phyloP scores from a whole-genome alignment of 1,139 yeast genomes.

The Magnusiomyces ingens region DNA sequence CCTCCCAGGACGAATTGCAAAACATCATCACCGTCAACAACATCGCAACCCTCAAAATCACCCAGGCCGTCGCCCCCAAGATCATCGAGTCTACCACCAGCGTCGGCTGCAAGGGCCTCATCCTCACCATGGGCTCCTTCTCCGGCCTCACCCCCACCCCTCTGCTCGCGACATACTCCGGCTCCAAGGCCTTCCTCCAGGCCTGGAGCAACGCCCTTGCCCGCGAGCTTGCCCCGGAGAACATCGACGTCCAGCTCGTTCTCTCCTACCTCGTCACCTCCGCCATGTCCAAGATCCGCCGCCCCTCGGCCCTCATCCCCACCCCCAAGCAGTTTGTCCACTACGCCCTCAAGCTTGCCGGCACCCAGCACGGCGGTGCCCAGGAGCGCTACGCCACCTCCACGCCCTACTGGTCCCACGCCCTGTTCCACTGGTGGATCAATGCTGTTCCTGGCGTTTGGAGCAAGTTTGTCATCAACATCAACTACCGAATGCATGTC shows the following conservation, averaged over 20 bases:
- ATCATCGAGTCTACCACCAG: conserved; percentile 49
- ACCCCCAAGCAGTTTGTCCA: conserved; percentile 72
- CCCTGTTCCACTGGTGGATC: conserved; percentile 80
- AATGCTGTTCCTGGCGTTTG: conserved; percentile 77
- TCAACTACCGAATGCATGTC: conserved; percentile 73
- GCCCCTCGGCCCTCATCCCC: conserved; percentile 70
- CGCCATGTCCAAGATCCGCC: conserved; percentile 89
- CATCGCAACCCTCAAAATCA: conserved; percentile 74
- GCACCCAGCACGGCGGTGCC: conserved; percentile 78
- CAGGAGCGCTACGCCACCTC: conserved; percentile 80
- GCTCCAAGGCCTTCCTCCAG: conserved; percentile 92
- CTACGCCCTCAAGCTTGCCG: conserved; percentile 59
- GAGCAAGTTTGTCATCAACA: conserved; percentile 57
- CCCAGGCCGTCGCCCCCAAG: conserved; percentile 67
- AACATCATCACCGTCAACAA: conserved; percentile 81
- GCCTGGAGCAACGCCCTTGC: conserved; percentile 87
- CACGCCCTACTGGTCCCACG: conserved; percentile 95
- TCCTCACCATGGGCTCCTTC: conserved; percentile 93
- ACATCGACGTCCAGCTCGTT: conserved; percentile 79
- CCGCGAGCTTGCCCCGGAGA: conserved; percentile 64
- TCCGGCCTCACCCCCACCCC: conserved; percentile 95
- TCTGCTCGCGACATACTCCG: conserved; percentile 85
- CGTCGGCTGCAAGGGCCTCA: conserved; percentile 46
- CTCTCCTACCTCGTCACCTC: conserved; percentile 91
- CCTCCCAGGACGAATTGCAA: conserved; percentile 63